Evolutionary conservation across 805 yeast species (phyloP), one percentile per base, ranked within the genome.

Genomic region (Yamadazyma akitaensis): DNA sequence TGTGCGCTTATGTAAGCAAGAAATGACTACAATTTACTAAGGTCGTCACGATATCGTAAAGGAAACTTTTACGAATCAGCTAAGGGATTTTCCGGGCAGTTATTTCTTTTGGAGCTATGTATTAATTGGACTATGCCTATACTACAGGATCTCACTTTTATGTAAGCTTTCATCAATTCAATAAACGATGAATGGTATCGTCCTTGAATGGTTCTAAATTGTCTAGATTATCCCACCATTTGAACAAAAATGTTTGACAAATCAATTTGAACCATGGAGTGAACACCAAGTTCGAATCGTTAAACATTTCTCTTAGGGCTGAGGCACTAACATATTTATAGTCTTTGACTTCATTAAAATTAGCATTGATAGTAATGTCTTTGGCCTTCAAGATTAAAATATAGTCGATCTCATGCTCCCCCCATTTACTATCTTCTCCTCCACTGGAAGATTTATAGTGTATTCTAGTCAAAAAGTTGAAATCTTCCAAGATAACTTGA

Each of bases 221-320:
- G 60, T 80, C 82, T 51, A 91, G 72, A 49, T 80, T 75, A 24
- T 76, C 80, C 99, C 99, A 94, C 99, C 99, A 94, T 52, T 86
- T 75, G 71, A 87, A 94, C 60, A 94, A 73, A 60, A 88, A 88
- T 39, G 87, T 81, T 62, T 94, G 91, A 65, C 99, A 94, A 56
- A 94, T 94, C 54, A 94, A 79, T 67, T 88, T 89, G 74, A 94
- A 94, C 99, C 99, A 94, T 5, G 99, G 99, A 5, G 99, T 94
- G 69, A 94, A 94, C 10, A 80, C 73, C 51, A 86, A 74, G n/a
- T 59, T 47, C 16, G 70, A 57, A 62, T 91, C 88, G 18, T 75
- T 55, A 64, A 94, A 87, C 97, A 94, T 88, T 16, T 63, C 68
- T 62, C 82, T 80, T 57, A 94, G 75, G 56, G 86, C 85, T 1